These are phyloP conservation scores for Alisma plantagoaquatica DNA, from an alignment of 106 monocot species.

Conservation along the genomic window DNA sequence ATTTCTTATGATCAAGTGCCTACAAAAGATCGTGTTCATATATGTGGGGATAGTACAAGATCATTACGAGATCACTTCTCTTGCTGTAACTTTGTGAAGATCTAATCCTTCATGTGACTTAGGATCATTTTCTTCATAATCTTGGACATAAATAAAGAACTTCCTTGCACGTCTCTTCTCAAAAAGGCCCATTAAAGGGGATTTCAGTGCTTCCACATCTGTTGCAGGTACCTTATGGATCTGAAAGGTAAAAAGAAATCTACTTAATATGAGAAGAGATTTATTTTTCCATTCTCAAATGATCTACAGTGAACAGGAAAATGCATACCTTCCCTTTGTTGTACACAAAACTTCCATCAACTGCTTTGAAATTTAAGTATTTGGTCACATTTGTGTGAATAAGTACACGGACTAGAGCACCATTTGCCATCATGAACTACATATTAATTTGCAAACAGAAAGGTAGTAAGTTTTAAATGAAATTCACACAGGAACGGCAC, in stretches of 20 bases:
- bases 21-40: too few species aligned
- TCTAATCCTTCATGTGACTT: constrained; percentile 83
- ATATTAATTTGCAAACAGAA: too few species aligned
- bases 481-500: too few species aligned
- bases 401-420: constrained; percentile 78
- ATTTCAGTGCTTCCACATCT: constrained; percentile 77
- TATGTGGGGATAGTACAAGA: neutral
- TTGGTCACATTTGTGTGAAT: constrained; percentile 88
- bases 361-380: constrained; percentile 91
- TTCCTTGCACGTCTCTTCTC: constrained; percentile 77
- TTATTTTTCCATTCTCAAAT: neutral
- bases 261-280: neutral
- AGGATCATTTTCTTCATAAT: constrained; percentile 77
- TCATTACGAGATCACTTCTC: constrained; percentile 62
- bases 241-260: constrained; percentile 11
- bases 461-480: too few species aligned
- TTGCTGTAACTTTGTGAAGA: constrained; percentile 61
- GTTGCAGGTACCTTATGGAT: constrained; percentile 82
- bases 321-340: constrained; percentile 66
- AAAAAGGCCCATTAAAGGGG: constrained; percentile 75
- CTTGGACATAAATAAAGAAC: constrained; percentile 83
- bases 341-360: constrained; percentile 95
- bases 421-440: constrained; percentile 99
- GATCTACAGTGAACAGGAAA: neutral
- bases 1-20: too few species aligned